Conservation (phyloP, 768 basidiomycete species). For the Mycena galericulata region DNA sequence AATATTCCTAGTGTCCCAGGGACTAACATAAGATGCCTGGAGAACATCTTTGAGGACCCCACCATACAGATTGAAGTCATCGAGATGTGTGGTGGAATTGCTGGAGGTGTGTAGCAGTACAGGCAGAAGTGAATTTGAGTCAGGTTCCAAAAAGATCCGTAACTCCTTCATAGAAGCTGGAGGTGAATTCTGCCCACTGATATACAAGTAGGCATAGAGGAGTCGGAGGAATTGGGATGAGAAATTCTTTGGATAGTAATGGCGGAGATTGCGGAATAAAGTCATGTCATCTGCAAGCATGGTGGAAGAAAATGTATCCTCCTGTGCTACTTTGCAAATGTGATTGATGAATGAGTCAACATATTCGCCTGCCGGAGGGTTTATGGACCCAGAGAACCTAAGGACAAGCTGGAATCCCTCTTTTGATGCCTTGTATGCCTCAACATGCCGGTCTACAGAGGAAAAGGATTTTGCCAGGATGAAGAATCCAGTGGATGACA, state of each 20-base stretch:
- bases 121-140: not conserved
- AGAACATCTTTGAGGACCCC: not conserved
- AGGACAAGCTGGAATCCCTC: not conserved
- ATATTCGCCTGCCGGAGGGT: not conserved
- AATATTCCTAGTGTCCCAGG: not conserved
- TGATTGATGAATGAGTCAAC: constrained; percentile 8
- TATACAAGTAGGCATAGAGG: not conserved
- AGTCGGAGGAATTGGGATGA: constrained; percentile 8
- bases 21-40: not conserved
- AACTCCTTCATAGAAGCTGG: not conserved
- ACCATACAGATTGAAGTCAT: not conserved
- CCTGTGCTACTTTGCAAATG: constrained; percentile 7
- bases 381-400: not conserved
- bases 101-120: too few relatives aligned
- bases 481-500: not conserved
- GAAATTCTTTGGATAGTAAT: not conserved
- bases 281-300: constrained; percentile 7
- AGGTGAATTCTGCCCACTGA: not conserved
- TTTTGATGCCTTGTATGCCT: constrained; percentile 1
- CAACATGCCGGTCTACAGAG: not conserved
- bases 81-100: not conserved
- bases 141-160: constrained; percentile 5
- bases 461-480: not conserved
- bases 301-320: not conserved
- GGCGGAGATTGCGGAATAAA: constrained; percentile 2